Base-by-base conservation (phyloP, 2,329 filamentous ascomycete genomes). In the Botrytis elliptica region DNA sequence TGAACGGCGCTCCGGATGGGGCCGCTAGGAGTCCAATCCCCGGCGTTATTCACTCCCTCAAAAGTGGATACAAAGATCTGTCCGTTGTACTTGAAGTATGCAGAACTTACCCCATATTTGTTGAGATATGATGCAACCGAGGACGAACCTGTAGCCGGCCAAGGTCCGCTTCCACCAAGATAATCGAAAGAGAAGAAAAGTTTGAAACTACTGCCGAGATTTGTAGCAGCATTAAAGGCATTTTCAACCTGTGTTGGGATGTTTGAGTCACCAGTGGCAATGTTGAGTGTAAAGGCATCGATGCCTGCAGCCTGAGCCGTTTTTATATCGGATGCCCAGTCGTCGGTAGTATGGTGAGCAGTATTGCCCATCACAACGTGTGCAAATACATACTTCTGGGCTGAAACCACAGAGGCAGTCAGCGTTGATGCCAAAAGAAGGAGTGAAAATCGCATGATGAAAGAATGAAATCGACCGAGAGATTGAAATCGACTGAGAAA, bases 1-100 rank as follows among this genome's bases (percentile, higher is more conserved):
- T 72, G 60, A 33, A 72, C 76, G 33, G 76, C 73, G 72, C 84
- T 71, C 42, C 72, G 83, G 74, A 88, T 86, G 0, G 77, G 8
- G 52, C 79, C 79, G 38, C 72, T 74, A 22, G 71, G 77, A 25
- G 75, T 70, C 86, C 86, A 88, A 74, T 87, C 84, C 3, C 77
- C 79, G 20, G 82, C 80, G 65, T 84, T 83, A 16, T 72, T 75
- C 0, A 81, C 77, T 0, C 87, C 86, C 77, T 88, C 86, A 73
- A 88, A 88, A 0, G 86, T 88, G 5, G 84, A 86, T 7, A 86
- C 86, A 38, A 88, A 81, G 0, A 86, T 83, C 71, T 82, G 77
- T 66, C 76, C 77, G 18, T 83, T 79, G 74, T 82, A 82, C 52
- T 81, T 79, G 73, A 83, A 82, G 64, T 85, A 82, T 0, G 83